Evolutionary conservation across 768 basidiomycete genomes (phyloP).

Genomic region (Lentinula detonsa): DNA sequence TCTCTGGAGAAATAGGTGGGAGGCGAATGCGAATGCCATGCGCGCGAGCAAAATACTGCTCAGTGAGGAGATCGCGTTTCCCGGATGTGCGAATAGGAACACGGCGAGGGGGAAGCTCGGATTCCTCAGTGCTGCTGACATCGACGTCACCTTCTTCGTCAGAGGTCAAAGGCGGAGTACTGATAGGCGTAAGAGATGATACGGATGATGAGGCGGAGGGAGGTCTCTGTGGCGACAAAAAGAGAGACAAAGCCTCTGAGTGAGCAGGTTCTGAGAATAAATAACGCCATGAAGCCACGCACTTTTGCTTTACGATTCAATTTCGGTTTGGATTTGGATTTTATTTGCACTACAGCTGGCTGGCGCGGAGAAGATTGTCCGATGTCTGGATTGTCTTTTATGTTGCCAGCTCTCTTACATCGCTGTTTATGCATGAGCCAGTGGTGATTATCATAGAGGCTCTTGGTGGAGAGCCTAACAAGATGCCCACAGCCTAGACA

Average conservation of each 20-base stretch:
- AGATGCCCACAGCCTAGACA: conserved; percentile 49
- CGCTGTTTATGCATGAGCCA: conserved; percentile 60
- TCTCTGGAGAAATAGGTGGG: neutral
- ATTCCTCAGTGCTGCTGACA: neutral
- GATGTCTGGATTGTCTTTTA: conserved; percentile 12
- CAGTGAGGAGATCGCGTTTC: conserved; percentile 7
- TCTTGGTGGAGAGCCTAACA: conserved; percentile 66
- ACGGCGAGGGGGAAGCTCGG: conserved; percentile 6
- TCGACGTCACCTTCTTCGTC: conserved; percentile 24
- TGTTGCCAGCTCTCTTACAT: conserved; percentile 37
- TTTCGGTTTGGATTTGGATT: neutral
- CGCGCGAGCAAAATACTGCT: conserved; percentile 24
- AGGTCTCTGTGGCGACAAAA: conserved; percentile 9
- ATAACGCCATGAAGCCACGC: neutral
- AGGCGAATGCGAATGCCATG: conserved; percentile 2
- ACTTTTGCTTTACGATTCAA: neutral
- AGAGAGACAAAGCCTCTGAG: neutral
- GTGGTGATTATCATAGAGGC: conserved; percentile 59
- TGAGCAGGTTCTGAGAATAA: neutral
- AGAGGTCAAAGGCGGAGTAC: conserved; percentile 29
- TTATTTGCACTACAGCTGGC: neutral
- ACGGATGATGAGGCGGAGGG: conserved; percentile 21
- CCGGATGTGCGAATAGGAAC: conserved; percentile 6
- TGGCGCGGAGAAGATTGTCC: neutral
- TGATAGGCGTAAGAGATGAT: conserved; percentile 22